A percentile compares a stretch with the other conserved stretches of the same genome.
Conservation (phyloP, 768 basidiomycete species). For the Pholiota microspora region DNA sequence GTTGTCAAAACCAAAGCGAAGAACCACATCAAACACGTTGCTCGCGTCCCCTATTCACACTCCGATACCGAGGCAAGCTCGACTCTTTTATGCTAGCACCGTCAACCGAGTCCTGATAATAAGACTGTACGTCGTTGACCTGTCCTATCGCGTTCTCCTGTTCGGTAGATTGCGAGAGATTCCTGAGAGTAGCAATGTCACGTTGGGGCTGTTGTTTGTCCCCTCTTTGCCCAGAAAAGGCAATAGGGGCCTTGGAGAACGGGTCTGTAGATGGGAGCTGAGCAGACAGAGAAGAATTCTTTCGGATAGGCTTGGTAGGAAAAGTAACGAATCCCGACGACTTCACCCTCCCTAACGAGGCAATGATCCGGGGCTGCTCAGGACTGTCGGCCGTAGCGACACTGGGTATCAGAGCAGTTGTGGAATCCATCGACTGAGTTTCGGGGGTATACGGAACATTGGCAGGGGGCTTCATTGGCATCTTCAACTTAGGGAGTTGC, state of each 20-base stretch:
- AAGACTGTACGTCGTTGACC: neutral
- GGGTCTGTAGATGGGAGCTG: neutral
- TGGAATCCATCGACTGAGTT: neutral
- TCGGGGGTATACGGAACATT: neutral
- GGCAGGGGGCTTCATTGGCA: neutral
- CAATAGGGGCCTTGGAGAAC: neutral
- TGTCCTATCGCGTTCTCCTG: neutral
- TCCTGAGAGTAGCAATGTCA: neutral
- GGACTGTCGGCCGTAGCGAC: neutral
- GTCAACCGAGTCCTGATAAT: neutral
- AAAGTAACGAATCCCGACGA: neutral
- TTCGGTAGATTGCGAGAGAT: neutral
- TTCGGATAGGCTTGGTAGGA: neutral
- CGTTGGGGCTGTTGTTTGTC: neutral
- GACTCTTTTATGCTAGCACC: neutral
- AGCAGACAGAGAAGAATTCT: neutral
- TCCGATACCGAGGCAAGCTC: neutral
- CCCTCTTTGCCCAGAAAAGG: neutral
- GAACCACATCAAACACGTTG: neutral
- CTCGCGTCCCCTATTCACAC: neutral
- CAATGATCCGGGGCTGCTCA: neutral
- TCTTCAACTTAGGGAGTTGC: neutral
- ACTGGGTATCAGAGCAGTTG: neutral
- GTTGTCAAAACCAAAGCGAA: too few species aligned
- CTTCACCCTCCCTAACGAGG: neutral